Evolutionary conservation across 2,329 filamentous ascomycete species (phyloP), one percentile per base, ranked within the genome.

Genomic region (Hypocrella siamensis): DNA sequence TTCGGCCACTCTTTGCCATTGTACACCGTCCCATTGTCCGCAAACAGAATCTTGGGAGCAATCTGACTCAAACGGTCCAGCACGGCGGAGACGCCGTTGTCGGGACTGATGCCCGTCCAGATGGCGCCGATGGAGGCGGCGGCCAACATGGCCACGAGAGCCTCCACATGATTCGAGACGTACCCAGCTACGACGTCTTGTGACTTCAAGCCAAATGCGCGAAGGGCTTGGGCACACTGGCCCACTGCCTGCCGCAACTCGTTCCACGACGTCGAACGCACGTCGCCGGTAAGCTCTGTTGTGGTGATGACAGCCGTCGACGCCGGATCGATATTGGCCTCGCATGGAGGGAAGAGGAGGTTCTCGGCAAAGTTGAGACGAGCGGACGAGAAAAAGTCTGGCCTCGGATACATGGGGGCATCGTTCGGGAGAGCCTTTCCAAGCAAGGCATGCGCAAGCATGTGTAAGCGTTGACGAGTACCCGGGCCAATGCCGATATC

Each of bases 311-410:
- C 66, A 14, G 86, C 86, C 6, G 70, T 56, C 4, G 67, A 63
- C 28, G 72, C 54, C 31, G 76, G 68, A 39, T 78, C 58, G 21
- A 52, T 38, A 17, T 47, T 36, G 22, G 45, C 41, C 27, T 40
- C 31, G 3, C 47, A 46, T 31, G 63, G 63, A 4, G 88, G 88
- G 51, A 78, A 94, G 4, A 98, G 72, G 33, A 96, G 64, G 52
- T 98, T 98, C 58, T 96, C 83, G 17, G 88, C 86, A 51, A 94
- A 96, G 54, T 96, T 98, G 41, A 96, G 64, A 35, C 64, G 74
- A 11, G 81, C 70, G 8, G 77, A 78, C 35, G 73, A 54, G 52
- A 94, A 96, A 63, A 93, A 96, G 37, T 75, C 62, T 6, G 88
- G 86, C 17, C 84, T 75, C 17, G 88, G 88, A 46, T 85, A 96